Evolutionary conservation across 352 stramenopile species (phyloP), one percentile per base, ranked within the genome.

Genomic region (Phytopythium montanum): DNA sequence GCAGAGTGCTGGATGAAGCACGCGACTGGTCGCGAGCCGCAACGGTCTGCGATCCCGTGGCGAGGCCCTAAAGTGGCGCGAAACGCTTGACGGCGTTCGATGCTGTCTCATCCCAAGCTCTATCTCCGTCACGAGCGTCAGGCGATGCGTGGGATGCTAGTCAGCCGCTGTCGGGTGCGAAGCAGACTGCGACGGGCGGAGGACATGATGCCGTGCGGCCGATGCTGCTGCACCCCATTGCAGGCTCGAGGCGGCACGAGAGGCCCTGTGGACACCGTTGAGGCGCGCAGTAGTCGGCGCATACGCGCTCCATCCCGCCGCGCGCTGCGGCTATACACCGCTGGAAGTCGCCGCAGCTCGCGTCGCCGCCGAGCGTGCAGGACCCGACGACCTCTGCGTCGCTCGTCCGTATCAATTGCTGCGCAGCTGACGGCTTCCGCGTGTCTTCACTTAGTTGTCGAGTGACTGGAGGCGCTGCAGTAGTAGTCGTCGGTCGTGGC

Each of bases 281-380:
- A n/a, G 50, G 21, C n/a, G 42, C 50, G 29, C 50, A 56, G 28
- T 44, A 39, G 50, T 56, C 50, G 8, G 29, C 29, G 12, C 50
- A 56, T 31, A 56, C 19, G 50, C 31, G 50, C 29, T 56, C 50
- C 9, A 42, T 2, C 12, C 49, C 29, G 6, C n/a, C 1, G 18
- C 19, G 9, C 2, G 16, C 49, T 0, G n/a, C 28, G 9, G 50
- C 28, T 26, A 31, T 14, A 34, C 50, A 56, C 19, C 31, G 29
- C 31, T 56, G 31, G 50, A 44, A 56, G 19, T 16, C 8, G 13
- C 31, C 50, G 50, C 50, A 56, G 28, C 50, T 56, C 50, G 50
- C 28, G 28, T 56, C 31, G 28, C 50, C 50, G 14, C 19, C 50
- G 2, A 56, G 8, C 3, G 50, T 44, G 18, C 50, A 56, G 14